Conservation (phyloP, 192 early-diverging fungal species). For the Backusella parvicylindrica region DNA sequence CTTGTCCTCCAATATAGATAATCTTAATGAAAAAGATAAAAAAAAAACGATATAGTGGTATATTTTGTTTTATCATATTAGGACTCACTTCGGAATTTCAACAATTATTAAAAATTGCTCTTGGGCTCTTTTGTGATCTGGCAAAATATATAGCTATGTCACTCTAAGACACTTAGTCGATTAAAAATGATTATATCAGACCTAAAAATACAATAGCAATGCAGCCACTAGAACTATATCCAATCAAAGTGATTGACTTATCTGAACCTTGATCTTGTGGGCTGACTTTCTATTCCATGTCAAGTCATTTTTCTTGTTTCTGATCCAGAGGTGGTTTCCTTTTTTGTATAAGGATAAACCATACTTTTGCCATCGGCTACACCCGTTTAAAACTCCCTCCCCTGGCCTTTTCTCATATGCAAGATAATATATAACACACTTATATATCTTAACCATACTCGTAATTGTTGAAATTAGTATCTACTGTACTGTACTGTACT, state of each 20-base stretch:
- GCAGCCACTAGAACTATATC: background rate
- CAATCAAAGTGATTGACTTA: background rate
- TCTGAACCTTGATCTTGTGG: background rate
- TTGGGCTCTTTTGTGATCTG: background rate
- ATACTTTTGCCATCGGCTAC: background rate
- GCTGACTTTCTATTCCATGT: background rate
- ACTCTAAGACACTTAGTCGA: background rate
- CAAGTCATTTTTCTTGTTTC: background rate
- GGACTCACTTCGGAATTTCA: background rate
- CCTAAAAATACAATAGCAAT: background rate
- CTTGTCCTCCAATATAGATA: background rate
- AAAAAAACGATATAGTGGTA: background rate
- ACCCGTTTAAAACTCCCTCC: background rate
- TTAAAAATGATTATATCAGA: background rate
- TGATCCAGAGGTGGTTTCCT: background rate
- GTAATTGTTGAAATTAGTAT: background rate
- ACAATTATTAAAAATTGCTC: background rate
- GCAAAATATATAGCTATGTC: background rate
- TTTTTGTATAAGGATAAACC: background rate
- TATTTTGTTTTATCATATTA: too few relatives aligned
- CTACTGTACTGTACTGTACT: too few relatives aligned
- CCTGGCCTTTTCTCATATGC: background rate
- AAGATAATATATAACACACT: background rate
- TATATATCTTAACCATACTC: background rate
- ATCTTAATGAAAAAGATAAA: background rate